These are phyloP conservation scores for Coniosporium apollinis DNA, from an alignment of 495 filamentous ascomycete genomes.

Conservation along the genomic window DNA sequence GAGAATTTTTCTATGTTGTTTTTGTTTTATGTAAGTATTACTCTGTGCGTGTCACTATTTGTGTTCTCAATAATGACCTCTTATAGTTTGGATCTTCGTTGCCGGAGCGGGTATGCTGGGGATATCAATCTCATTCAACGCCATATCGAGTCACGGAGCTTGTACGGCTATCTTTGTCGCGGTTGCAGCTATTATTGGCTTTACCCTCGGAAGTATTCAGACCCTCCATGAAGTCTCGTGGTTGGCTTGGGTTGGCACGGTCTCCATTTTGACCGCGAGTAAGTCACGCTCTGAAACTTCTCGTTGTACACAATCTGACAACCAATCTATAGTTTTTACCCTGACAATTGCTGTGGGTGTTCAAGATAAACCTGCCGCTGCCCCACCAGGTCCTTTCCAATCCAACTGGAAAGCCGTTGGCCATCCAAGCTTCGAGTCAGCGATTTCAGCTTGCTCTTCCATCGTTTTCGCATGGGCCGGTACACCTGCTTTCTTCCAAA, in stretches of 20 bases:
- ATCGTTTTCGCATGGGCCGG: conserved; percentile 19
- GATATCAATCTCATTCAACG: conserved; percentile 33
- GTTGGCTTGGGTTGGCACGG: conserved; percentile 12
- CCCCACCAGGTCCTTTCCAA: conserved; percentile 23
- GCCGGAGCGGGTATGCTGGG: conserved; percentile 33
- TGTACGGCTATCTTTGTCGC: conserved; percentile 32
- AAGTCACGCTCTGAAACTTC: too few relatives aligned
- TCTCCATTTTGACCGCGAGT: conserved; percentile 11
- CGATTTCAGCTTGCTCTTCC: conserved; percentile 19
- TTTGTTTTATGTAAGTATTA: conserved; percentile 4
- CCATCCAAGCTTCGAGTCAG: conserved; percentile 18
- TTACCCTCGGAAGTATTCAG: conserved; percentile 4
- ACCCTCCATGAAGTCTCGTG: conserved; percentile 11
- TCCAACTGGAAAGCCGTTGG: conserved; percentile 22
- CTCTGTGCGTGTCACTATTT: too few relatives aligned
- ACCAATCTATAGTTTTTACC: conserved; percentile 17
- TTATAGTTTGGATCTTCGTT: too few relatives aligned
- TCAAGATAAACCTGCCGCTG: conserved; percentile 19
- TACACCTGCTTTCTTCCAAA: conserved; percentile 7
- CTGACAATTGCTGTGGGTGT: conserved; percentile 16
- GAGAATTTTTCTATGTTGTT: conserved; percentile 5
- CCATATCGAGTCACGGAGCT: conserved; percentile 29
- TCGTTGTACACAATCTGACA: too few relatives aligned
- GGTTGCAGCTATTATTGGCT: conserved; percentile 12
- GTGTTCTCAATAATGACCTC: too few relatives aligned